Evolutionary conservation across 805 yeast genomes (phyloP).

Genomic region (Myxozyma mucilagina): DNA sequence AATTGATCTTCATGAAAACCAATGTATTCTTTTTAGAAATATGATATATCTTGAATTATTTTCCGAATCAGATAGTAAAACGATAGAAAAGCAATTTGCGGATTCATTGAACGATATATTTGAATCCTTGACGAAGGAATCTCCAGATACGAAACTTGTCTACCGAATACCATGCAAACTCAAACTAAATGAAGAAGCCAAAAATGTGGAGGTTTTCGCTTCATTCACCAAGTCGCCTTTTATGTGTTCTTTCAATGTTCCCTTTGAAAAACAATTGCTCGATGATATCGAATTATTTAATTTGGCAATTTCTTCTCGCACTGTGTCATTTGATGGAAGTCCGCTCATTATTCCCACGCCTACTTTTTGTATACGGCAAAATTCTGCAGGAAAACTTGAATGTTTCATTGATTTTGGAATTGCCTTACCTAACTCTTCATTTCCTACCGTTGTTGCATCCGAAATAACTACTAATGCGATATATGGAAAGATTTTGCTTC

Average conservation of each 20-base stretch:
- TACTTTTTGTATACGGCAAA: conserved; percentile 5
- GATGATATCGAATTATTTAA: conserved; percentile 13
- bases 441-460: conserved; percentile 19
- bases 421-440: conserved; percentile 12
- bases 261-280: background rate
- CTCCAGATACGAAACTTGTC: background rate
- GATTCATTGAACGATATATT: background rate
- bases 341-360: conserved; percentile 16
- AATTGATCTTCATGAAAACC: conserved; percentile 12
- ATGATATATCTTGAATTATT: background rate
- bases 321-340: conserved; percentile 11
- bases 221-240: background rate
- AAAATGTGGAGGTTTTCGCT: conserved; percentile 8
- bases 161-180: conserved; percentile 14
- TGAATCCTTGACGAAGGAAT: background rate
- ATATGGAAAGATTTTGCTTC: conserved; percentile 15
- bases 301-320: background rate
- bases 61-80: background rate
- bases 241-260: background rate
- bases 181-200: background rate
- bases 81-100: background rate
- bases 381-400: background rate
- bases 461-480: conserved; percentile 14
- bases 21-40: conserved; percentile 13
- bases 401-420: conserved; percentile 23